Base-by-base conservation (phyloP, 805 yeast genomes). In the Sungouiella blattae region DNA sequence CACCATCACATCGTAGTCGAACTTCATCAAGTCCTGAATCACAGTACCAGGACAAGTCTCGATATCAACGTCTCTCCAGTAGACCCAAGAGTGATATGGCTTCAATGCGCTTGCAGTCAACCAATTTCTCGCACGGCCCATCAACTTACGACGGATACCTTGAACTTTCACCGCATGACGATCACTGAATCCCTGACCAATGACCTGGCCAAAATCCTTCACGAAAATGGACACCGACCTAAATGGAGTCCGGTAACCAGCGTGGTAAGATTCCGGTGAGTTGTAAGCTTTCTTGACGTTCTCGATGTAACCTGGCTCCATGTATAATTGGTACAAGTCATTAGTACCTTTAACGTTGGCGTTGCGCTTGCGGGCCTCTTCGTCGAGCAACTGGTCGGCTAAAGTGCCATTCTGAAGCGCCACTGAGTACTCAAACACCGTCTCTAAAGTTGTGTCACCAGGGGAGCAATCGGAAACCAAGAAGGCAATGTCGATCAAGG, bases 41-140 rank as follows among this genome's bases (percentile, higher is more conserved):
- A 85, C 81, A 27, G 80, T 70, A 5, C 87, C 87, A 0, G 91
- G 89, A 46, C 85, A 78, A n/a, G 83, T 69, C 52, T 85, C 95
- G 33, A 85, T 79, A 53, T 85, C 95, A 1, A 78, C 93, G 58
- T 85, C 95, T 65, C 95, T 71, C 95, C 95, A 85, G 54, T 84
- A 84, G 9, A 85, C 91, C 95, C 95, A 85, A 1, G 91, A 83
- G 57, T 85, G 95, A 51, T 85, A 81, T 3, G 95, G 87, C 52
- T 82, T 77, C 39, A 85, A 64, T 0, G 93, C 86, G 28, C 75
- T 75, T 1, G 85, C 72, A 5, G 86, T 74, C 30, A 85, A 62
- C 95, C 95, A 85, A 53, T 85, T 85, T 60, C 95, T 70, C 2
- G 94, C 93, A 39, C 91, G 71, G 1, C 89, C 94, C 95, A 85